Evolutionary conservation across 2,329 filamentous ascomycete species (phyloP).

Genomic region (Aureobasidium melanogenum): DNA sequence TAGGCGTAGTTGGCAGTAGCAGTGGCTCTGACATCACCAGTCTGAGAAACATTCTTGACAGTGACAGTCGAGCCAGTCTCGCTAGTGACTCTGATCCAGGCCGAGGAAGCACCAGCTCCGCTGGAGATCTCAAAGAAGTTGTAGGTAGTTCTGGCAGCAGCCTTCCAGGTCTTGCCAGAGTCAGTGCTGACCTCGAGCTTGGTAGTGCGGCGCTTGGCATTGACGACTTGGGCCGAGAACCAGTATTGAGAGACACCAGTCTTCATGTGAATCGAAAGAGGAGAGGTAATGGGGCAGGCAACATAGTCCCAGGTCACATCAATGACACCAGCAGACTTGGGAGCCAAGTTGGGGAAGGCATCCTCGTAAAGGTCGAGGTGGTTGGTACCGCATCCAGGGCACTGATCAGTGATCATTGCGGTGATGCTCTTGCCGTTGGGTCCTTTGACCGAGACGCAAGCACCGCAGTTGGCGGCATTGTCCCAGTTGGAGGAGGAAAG

Average conservation of each 20-base stretch:
- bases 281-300: slow-evolving; percentile 19
- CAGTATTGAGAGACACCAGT: slow-evolving; percentile 18
- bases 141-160: slow-evolving; percentile 16
- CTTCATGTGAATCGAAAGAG: slow-evolving; percentile 18
- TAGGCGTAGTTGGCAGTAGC: slow-evolving; percentile 18
- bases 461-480: slow-evolving; percentile 48
- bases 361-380: slow-evolving; percentile 48
- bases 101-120: slow-evolving; percentile 11
- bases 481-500: slow-evolving; percentile 52
- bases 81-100: slow-evolving; percentile 17
- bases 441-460: slow-evolving; percentile 49
- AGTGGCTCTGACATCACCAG: slow-evolving; percentile 14
- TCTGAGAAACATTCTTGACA: slow-evolving; percentile 17
- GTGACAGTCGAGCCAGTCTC: slow-evolving; percentile 11
- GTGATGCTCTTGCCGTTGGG: slow-evolving; percentile 50
- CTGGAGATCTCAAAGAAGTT: slow-evolving; percentile 19
- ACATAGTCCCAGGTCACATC: slow-evolving; percentile 29
- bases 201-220: slow-evolving; percentile 17
- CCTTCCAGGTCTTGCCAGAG: slow-evolving; percentile 18
- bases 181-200: slow-evolving; percentile 18
- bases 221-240: slow-evolving; percentile 20
- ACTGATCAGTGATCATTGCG: slow-evolving; percentile 55
- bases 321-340: slow-evolving; percentile 39
- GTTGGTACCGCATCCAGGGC: slow-evolving; percentile 45
- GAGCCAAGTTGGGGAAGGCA: slow-evolving; percentile 41